phyloP scores from a whole-genome alignment of 2,329 filamentous ascomycete species.

The Fusarium albosuccineum region DNA sequence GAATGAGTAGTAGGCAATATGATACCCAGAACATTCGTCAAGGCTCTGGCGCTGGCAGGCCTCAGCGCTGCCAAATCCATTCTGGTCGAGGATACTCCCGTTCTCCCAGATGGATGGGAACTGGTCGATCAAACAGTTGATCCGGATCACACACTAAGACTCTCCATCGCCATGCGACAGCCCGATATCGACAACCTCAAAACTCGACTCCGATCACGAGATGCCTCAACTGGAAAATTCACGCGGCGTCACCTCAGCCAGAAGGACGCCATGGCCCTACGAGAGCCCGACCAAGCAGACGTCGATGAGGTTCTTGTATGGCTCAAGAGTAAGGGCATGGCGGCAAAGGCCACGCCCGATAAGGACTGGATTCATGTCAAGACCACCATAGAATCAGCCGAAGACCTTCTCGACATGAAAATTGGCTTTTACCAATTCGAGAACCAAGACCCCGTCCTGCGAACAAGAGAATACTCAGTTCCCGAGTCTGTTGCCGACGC shows the following conservation, averaged over 20 bases:
- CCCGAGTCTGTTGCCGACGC: constrained; percentile 54
- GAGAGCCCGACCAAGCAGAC: constrained; percentile 51
- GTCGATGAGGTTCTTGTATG: constrained; percentile 56
- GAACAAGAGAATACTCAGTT: constrained; percentile 60
- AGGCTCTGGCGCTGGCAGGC: constrained; percentile 41
- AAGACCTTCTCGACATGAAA: constrained; percentile 57
- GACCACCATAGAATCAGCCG: constrained; percentile 55
- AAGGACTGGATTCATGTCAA: constrained; percentile 60
- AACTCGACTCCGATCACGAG: constrained; percentile 41
- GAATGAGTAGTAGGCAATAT: constrained; percentile 23
- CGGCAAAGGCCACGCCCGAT: constrained; percentile 46
- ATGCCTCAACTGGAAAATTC: constrained; percentile 20
- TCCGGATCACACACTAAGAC: constrained; percentile 42
- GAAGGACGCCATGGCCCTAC: constrained; percentile 53
- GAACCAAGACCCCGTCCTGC: constrained; percentile 54
- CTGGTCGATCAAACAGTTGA: constrained; percentile 39
- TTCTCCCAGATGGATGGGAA: constrained; percentile 50
- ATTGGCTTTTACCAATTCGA: constrained; percentile 59
- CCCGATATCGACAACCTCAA: constrained; percentile 47
- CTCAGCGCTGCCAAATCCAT: constrained; percentile 39
- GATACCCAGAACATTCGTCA: constrained; percentile 26
- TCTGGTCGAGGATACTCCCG: constrained; percentile 45
- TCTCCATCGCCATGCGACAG: constrained; percentile 52
- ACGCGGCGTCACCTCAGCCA: constrained; percentile 49
- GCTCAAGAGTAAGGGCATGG: constrained; percentile 56